A percentile compares a stretch with the other conserved stretches of the same genome.
phyloP scores from a whole-genome alignment of 768 basidiomycete genomes.

The Neoboletus subvelutipes region DNA sequence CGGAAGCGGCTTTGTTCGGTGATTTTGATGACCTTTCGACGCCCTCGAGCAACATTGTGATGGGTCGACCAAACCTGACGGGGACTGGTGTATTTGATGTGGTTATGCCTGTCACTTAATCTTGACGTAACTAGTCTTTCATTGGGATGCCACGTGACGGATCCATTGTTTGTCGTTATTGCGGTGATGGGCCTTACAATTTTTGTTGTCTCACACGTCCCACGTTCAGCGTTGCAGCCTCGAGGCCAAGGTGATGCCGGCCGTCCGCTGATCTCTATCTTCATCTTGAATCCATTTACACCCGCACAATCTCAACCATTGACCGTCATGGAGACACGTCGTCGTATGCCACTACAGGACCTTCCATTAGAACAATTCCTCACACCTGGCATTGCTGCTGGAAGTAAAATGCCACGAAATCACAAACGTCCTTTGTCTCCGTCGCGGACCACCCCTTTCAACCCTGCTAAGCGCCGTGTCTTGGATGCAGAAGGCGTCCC shows the following conservation, averaged over 20 bases:
- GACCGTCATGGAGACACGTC: conserved; percentile 26
- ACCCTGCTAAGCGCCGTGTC: conserved; percentile 69
- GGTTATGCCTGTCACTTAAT: conserved; percentile 47
- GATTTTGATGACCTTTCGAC: conserved; percentile 92
- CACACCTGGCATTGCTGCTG: conserved; percentile 28
- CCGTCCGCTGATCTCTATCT: conserved; percentile 25
- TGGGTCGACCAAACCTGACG: conserved; percentile 82
- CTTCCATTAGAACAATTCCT: conserved; percentile 59
- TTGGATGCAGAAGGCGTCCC: conserved; percentile 53
- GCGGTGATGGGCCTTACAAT: conserved; percentile 12
- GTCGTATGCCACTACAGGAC: conserved; percentile 56
- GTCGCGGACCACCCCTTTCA: conserved; percentile 45
- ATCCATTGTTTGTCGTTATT: conserved; percentile 28
- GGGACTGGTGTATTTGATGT: conserved; percentile 97
- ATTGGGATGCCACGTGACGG: conserved; percentile 12
- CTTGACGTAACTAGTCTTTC: neutral
- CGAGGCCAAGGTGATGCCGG: conserved; percentile 27
- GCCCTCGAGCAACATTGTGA: conserved; percentile 88
- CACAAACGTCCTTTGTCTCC: conserved; percentile 68
- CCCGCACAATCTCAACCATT: conserved; percentile 6
- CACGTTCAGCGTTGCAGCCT: conserved; percentile 6
- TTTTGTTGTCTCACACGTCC: conserved; percentile 15
- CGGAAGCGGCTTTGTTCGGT: conserved; percentile 91
- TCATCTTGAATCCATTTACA: conserved; percentile 3
- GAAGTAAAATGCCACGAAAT: conserved; percentile 29